These are phyloP conservation scores for Aspergillus carbonarius DNA, from an alignment of 2,329 filamentous ascomycete species.

Conservation along the genomic window DNA sequence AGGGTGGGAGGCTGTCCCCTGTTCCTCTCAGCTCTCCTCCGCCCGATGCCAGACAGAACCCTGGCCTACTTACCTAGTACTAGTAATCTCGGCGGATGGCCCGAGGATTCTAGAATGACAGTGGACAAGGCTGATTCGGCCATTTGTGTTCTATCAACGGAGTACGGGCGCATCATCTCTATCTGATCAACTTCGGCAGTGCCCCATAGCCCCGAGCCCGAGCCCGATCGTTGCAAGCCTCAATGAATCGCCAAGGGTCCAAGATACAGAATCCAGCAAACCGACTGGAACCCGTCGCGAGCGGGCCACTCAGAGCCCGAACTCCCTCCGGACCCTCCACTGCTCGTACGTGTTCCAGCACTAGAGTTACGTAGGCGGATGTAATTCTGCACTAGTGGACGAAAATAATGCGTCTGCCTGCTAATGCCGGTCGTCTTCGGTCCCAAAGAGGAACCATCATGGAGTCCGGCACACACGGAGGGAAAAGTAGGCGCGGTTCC, in stretches of 20 bases:
- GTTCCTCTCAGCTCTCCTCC: no score
- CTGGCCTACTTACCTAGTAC: no score
- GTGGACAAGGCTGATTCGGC: slow-evolving; percentile 1
- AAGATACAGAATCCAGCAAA: neutral
- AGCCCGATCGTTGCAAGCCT: neutral
- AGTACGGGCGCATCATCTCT: neutral
- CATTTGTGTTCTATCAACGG: neutral
- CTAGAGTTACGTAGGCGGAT: neutral
- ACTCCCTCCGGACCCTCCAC: neutral
- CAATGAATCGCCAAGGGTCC: neutral
- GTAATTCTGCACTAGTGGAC: slow-evolving; percentile 1
- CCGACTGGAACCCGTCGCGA: neutral
- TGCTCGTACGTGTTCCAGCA: slow-evolving; percentile 2
- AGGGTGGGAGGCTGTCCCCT: no score
- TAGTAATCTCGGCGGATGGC: neutral
- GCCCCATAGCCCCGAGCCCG: neutral
- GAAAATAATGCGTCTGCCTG: slow-evolving; percentile 12
- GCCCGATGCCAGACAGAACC: neutral
- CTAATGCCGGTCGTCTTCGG: neutral
- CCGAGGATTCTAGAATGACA: slow-evolving; percentile 4
- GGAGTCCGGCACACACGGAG: neutral
- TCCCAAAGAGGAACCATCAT: neutral
- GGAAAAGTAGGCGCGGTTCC: neutral
- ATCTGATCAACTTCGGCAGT: neutral
- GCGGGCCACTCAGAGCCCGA: neutral